Evolutionary conservation across 1,139 yeast species (phyloP), one percentile per base, ranked within the genome.

Genomic region (Candida labiduridarum): DNA sequence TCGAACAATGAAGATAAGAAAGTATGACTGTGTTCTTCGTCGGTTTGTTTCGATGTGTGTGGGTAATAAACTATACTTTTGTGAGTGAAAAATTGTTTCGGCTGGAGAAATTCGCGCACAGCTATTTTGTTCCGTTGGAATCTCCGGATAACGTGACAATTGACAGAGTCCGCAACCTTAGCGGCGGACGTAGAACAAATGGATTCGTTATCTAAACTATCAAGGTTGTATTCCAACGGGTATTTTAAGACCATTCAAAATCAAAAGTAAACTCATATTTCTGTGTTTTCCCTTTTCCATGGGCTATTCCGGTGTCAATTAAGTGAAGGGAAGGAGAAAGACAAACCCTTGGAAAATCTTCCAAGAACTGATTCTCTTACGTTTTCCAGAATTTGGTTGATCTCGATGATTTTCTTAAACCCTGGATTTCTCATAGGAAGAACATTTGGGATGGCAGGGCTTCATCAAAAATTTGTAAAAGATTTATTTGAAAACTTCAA

Each of bases 91-190:
- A 36, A 30, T 30, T 30, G 12, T 30, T n/a, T n/a, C 5, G 14
- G 14, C 34, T 2, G 5, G 14, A n/a, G 15, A 38, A 38, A 19
- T 38, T 38, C 41, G 30, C 41, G 27, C 29, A 12, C 15, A 11
- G 10, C 7, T 11, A 9, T 16, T 41, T 41, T 29, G 38, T 41
- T 41, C 45, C 45, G 45, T 16, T 9, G 45, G 45, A 33, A 10
- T n/a, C 19, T 41, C 45, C 45, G 16, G 38, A 30, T 30, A 31
- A 30, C 29, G 38, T 41, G 45, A 30, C 31, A 18, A 30, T 19
- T 14, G 12, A 16, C 25, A 18, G 12, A 15, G 14, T 36, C 11
- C 25, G 25, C 8, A 6, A n/a, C 14, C 3, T 9, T 5, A 3
- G 33, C 34, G 14, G 34, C 14, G 33, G 5, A 10, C 4, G 33